phyloP scores from a whole-genome alignment of 2,329 filamentous ascomycete species.

The Westerdykella sp. region DNA sequence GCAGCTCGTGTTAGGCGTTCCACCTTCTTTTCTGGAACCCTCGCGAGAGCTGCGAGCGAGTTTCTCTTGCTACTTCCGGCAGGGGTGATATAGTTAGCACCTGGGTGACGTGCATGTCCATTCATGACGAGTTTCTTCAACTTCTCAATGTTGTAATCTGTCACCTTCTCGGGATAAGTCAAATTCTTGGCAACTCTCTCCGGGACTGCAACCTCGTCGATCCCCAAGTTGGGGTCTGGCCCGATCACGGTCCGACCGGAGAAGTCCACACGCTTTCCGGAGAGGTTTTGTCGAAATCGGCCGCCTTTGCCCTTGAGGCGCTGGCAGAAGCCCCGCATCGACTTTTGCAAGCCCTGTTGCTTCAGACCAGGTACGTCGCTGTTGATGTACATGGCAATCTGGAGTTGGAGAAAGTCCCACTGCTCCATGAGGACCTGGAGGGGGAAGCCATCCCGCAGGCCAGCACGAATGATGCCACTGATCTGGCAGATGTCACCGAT shows the following conservation, averaged over 20 bases:
- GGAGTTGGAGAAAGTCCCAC: conserved; percentile 93
- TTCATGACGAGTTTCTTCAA: conserved; percentile 67
- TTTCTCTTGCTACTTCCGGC: conserved; percentile 62
- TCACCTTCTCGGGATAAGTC: conserved; percentile 88
- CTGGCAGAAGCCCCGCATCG: conserved; percentile 90
- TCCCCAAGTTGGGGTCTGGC: conserved; percentile 86
- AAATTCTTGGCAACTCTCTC: conserved; percentile 90
- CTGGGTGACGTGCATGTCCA: conserved; percentile 74
- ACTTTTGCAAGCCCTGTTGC: conserved; percentile 78
- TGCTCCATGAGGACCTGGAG: conserved; percentile 92
- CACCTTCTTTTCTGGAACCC: conserved; percentile 46
- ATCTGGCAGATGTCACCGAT: conserved; percentile 94
- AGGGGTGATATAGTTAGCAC: conserved; percentile 76
- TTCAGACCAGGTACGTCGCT: conserved; percentile 91
- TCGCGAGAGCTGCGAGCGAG: conserved; percentile 54
- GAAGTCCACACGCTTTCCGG: conserved; percentile 97
- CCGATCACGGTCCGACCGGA: conserved; percentile 97
- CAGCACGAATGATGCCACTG: conserved; percentile 78
- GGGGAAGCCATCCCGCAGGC: conserved; percentile 74
- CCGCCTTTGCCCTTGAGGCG: conserved; percentile 95
- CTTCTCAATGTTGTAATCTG: conserved; percentile 78
- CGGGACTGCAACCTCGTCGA: conserved; percentile 91
- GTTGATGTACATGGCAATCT: conserved; percentile 97
- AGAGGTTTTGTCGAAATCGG: conserved; percentile 92
- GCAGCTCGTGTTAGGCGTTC: conserved; percentile 64